Conservation (phyloP, 1,284 basidiomycete genomes). For the Ganoderma leucocontextum region DNA sequence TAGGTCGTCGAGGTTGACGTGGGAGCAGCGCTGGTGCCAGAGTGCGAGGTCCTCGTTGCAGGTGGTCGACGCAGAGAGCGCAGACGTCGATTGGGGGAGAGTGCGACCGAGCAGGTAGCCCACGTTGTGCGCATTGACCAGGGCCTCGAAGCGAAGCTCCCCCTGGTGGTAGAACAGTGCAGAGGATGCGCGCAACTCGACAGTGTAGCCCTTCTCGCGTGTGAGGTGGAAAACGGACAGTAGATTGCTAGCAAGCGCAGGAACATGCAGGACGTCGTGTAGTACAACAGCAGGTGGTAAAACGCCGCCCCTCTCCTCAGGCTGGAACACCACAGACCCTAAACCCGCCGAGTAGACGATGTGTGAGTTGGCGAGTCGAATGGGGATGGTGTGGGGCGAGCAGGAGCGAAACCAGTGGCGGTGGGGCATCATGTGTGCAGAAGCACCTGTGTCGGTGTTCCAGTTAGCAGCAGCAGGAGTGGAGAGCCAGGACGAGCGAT, state of each 20-base stretch:
- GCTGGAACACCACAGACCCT: slow-evolving; percentile 44
- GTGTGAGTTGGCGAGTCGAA: background rate
- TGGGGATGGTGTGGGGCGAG: slow-evolving; percentile 22
- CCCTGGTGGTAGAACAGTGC: slow-evolving; percentile 10
- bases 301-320: slow-evolving; percentile 30
- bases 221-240: slow-evolving; percentile 27
- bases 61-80: too few species aligned
- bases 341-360: slow-evolving; percentile 31
- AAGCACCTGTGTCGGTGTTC: slow-evolving; percentile 18
- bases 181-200: background rate
- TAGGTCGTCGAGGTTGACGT: background rate
- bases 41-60: too few species aligned
- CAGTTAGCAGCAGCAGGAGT: background rate
- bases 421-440: slow-evolving; percentile 20
- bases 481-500: slow-evolving; percentile 10
- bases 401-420: slow-evolving; percentile 37
- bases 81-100: too few species aligned
- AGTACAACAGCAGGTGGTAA: slow-evolving; percentile 19
- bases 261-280: slow-evolving; percentile 25
- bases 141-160: too few species aligned
- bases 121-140: too few species aligned
- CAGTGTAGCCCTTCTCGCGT: too few species aligned
- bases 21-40: too few species aligned
- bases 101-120: too few species aligned
- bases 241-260: slow-evolving; percentile 28